phyloP scores from a whole-genome alignment of 345 rosid genomes.

The Brassica napus region DNA sequence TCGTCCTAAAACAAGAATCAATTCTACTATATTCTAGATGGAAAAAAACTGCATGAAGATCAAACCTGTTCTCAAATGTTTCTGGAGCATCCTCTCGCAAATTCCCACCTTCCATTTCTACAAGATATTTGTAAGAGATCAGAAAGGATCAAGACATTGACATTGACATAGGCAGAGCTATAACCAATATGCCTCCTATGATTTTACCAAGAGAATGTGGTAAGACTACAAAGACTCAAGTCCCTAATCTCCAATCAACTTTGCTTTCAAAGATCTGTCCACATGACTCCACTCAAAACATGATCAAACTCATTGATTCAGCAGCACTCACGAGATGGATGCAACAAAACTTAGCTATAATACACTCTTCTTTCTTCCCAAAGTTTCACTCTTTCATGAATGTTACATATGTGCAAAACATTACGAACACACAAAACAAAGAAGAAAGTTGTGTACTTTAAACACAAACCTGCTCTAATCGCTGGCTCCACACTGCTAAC shows the following conservation, averaged over 20 bases:
- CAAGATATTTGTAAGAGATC: constrained; percentile 2
- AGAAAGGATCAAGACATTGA: constrained; percentile 11
- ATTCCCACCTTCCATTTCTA: constrained; percentile 69
- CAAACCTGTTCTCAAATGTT: constrained; percentile 64
- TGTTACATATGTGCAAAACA: not conserved
- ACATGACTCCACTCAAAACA: constrained; percentile 7
- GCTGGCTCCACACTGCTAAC: constrained; percentile 74
- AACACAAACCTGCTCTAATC: constrained; percentile 66
- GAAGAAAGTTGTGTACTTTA: constrained; percentile 10
- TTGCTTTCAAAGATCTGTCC: not conserved
- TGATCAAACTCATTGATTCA: not conserved
- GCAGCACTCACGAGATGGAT: not conserved
- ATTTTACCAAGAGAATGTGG: not conserved
- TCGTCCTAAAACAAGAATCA: not conserved
- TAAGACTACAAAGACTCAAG: constrained; percentile 7
- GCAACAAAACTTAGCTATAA: constrained; percentile 8
- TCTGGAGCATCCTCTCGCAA: constrained; percentile 72
- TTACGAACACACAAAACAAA: not conserved
- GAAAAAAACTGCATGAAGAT: not conserved
- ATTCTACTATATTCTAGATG: not conserved
- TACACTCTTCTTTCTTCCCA: not conserved
- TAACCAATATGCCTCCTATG: not conserved
- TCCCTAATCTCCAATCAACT: constrained; percentile 5
- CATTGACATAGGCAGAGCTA: not conserved
- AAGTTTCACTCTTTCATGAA: not conserved